Conservation (phyloP, 1,284 basidiomycete genomes). For the Puccinia horiana region DNA sequence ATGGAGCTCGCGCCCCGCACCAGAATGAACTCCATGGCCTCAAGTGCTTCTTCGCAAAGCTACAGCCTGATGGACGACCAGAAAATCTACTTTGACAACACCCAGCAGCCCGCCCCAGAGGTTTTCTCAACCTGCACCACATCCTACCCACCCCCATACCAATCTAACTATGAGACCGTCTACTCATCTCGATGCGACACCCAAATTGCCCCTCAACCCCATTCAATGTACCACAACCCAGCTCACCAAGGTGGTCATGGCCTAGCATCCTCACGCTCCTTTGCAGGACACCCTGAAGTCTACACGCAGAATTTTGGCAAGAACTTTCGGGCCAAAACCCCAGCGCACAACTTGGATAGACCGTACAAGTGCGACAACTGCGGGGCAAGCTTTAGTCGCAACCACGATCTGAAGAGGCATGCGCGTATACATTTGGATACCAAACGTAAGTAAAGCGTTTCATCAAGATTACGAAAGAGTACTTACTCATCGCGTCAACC, state of each 20-base stretch:
- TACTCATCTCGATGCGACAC: neutral
- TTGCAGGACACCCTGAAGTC: conserved; percentile 1
- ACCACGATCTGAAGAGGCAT: conserved; percentile 57
- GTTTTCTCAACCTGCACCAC: neutral
- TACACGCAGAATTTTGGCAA: neutral
- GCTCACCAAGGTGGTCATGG: neutral
- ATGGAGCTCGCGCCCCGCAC: neutral
- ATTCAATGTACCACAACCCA: neutral
- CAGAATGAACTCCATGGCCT: conserved; percentile 22
- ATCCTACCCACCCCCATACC: neutral
- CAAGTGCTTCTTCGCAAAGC: conserved; percentile 19
- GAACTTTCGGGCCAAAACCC: neutral
- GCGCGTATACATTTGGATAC: conserved; percentile 56
- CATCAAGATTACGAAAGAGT: neutral
- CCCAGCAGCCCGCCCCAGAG: neutral
- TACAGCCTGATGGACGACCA: conserved; percentile 13
- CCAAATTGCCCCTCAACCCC: neutral
- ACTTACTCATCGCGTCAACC: neutral
- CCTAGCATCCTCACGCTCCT: neutral
- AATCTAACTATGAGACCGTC: neutral
- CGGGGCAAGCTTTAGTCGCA: conserved; percentile 55
- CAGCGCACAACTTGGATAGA: conserved; percentile 1
- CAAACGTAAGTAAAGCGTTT: conserved; percentile 51
- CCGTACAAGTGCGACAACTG: conserved; percentile 55
- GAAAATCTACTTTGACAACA: neutral